A percentile compares a stretch with the other conserved stretches of the same genome.
Conservation (phyloP, 768 basidiomycete genomes). For the Suillus variegatus region DNA sequence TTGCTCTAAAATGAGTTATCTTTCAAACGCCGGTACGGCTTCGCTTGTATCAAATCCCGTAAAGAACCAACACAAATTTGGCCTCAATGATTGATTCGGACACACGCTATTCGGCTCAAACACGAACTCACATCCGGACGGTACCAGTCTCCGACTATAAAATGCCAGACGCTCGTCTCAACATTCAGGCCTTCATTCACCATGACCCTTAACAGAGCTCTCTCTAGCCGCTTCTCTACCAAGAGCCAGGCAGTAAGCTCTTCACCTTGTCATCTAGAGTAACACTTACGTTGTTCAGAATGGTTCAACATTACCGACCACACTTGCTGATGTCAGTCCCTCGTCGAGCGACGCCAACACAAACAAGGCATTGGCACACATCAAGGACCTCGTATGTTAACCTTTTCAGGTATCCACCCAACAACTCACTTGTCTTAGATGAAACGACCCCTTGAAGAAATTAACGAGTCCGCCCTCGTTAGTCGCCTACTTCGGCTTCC, state of each 20-base stretch:
- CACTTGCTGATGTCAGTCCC: constrained; percentile 15
- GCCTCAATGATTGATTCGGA: background rate
- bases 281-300: background rate
- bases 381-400: constrained; percentile 31
- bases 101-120: constrained; percentile 1
- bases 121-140: constrained; percentile 5
- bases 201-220: constrained; percentile 32
- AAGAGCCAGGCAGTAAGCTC: constrained; percentile 28
- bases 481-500: background rate
- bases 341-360: constrained; percentile 19
- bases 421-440: constrained; percentile 17
- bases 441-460: constrained; percentile 32
- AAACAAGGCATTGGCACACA: constrained; percentile 24
- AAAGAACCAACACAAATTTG: background rate
- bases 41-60: background rate
- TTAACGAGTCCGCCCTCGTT: constrained; percentile 30
- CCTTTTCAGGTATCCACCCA: background rate
- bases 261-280: too few species aligned
- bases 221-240: constrained; percentile 31
- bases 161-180: background rate
- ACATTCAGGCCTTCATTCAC: background rate
- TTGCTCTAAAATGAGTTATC: background rate
- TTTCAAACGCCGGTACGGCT: background rate
- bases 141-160: constrained; percentile 25
- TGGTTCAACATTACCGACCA: constrained; percentile 12